Percentiles rank a stretch among this genome's conserved stretches.
Conservation (phyloP, 2,329 filamentous ascomycete genomes). For the Ascocoryne sarcoides region DNA sequence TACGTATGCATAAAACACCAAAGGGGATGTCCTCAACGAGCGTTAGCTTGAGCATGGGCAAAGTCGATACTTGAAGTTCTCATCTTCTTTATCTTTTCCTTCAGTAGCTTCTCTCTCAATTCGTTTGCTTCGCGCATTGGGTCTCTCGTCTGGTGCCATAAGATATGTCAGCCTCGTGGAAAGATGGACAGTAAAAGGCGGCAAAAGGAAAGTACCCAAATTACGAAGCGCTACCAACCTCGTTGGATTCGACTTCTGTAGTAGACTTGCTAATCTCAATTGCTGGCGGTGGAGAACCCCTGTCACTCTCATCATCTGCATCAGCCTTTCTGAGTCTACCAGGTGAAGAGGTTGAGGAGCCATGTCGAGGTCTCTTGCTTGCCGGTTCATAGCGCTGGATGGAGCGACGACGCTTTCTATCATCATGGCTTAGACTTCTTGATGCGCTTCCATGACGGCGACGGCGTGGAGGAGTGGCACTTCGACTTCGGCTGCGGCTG, state of each 20-base stretch:
- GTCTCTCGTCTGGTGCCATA: slow-evolving; percentile 29
- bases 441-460: slow-evolving; percentile 21
- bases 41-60: slow-evolving; percentile 39
- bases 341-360: slow-evolving; percentile 40
- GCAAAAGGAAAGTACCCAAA: slow-evolving; percentile 12
- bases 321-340: slow-evolving; percentile 49
- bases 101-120: slow-evolving; percentile 41
- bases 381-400: slow-evolving; percentile 28
- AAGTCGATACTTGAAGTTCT: slow-evolving; percentile 37
- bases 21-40: slow-evolving; percentile 28
- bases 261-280: slow-evolving; percentile 16
- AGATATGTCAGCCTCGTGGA: slow-evolving; percentile 29
- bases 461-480: slow-evolving; percentile 24
- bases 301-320: slow-evolving; percentile 41
- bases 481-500: slow-evolving; percentile 29
- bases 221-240: slow-evolving; percentile 36
- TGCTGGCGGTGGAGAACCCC: slow-evolving; percentile 16
- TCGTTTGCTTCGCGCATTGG: slow-evolving; percentile 36
- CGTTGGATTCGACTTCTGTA: slow-evolving; percentile 25
- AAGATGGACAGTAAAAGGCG: slow-evolving; percentile 10
- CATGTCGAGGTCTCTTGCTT: slow-evolving; percentile 39
- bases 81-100: slow-evolving; percentile 47
- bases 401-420: slow-evolving; percentile 27
- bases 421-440: slow-evolving; percentile 21
- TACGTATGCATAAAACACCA: background rate